These are phyloP conservation scores for Tetracentron sinense DNA, from an alignment of 164 flowering plant species.

Conservation along the genomic window DNA sequence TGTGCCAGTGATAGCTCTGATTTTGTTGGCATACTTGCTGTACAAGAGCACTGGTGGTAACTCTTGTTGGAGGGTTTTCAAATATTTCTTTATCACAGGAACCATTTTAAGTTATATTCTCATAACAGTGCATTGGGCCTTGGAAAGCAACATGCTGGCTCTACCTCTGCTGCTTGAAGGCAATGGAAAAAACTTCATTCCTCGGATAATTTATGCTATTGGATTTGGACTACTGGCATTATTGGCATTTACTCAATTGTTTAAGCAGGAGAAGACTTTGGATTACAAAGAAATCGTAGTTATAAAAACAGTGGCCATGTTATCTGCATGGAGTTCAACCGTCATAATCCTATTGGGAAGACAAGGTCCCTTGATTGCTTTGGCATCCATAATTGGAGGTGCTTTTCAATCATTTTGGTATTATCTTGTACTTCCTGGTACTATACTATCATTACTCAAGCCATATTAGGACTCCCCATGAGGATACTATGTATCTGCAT, in stretches of 20 bases:
- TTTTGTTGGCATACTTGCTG: constrained; percentile 44
- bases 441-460: background rate
- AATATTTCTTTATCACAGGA: constrained; percentile 31
- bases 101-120: constrained; percentile 56
- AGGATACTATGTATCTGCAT: background rate
- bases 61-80: constrained; percentile 26
- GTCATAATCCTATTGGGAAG: constrained; percentile 71
- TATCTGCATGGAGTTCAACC: constrained; percentile 74
- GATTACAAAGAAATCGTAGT: constrained; percentile 27
- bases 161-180: constrained; percentile 25
- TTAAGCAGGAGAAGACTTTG: constrained; percentile 17
- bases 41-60: constrained; percentile 28
- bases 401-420: constrained; percentile 4
- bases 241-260: constrained; percentile 28
- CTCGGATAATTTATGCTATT: constrained; percentile 57
- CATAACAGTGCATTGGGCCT: constrained; percentile 56
- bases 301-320: constrained; percentile 46
- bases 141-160: constrained; percentile 49
- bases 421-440: background rate
- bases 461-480: background rate
- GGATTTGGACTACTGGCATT: constrained; percentile 49
- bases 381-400: constrained; percentile 71
- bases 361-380: constrained; percentile 72
- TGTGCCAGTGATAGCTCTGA: constrained; percentile 48
- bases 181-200: constrained; percentile 43